Percentiles rank a stretch among this genome's conserved stretches.
phyloP scores from a whole-genome alignment of 257 asterid genomes.

The Petrea volubilis region DNA sequence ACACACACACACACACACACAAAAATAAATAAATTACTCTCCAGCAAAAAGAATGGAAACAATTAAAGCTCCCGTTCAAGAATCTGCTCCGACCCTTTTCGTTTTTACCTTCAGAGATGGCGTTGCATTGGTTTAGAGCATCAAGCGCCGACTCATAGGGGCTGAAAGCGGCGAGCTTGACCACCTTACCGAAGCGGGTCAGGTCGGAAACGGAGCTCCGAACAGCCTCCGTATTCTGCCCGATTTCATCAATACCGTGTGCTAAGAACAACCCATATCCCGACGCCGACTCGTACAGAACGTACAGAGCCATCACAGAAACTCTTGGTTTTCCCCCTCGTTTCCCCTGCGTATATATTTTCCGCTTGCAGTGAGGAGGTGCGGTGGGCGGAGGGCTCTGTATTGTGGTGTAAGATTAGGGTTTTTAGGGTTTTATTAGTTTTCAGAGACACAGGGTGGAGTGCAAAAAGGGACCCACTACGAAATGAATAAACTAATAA shows the following conservation, averaged over 20 bases:
- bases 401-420: constrained; percentile 25
- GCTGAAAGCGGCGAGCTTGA: constrained; percentile 65
- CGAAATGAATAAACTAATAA: too few species aligned
- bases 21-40: not conserved
- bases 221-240: constrained; percentile 86
- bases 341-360: not conserved
- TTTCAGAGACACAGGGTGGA: too few species aligned
- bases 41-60: not conserved
- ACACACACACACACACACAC: not conserved
- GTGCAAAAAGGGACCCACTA: too few species aligned
- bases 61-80: not conserved
- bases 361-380: not conserved
- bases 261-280: constrained; percentile 68
- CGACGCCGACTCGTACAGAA: constrained; percentile 80
- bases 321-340: not conserved
- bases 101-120: constrained; percentile 79
- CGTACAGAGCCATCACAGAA: constrained; percentile 57
- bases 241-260: constrained; percentile 82
- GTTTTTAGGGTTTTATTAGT: constrained; percentile 37
- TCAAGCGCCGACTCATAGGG: constrained; percentile 90
- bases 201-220: constrained; percentile 73
- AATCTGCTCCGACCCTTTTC: not conserved
- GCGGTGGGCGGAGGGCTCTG: not conserved
- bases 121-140: constrained; percentile 88
- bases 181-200: constrained; percentile 81